Percentiles rank a stretch among this genome's conserved stretches.
These are phyloP conservation scores for Gastrolobium bilobum DNA, from an alignment of 306 rosid genomes.

Conservation along the genomic window DNA sequence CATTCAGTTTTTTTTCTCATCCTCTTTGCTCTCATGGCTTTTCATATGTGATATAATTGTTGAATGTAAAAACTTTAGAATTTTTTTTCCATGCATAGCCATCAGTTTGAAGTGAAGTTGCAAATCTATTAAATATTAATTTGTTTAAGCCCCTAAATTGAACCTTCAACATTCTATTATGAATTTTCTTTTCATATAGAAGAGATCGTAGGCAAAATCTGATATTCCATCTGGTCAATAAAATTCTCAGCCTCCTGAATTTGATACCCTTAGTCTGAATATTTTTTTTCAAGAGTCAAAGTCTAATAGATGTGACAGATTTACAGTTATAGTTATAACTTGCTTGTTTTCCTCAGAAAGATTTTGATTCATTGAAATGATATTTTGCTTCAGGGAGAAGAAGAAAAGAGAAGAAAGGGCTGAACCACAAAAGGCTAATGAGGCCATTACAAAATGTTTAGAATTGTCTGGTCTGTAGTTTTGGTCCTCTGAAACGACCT, in stretches of 20 bases:
- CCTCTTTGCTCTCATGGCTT: neutral
- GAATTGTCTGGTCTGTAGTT: constrained; percentile 57
- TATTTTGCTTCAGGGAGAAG: constrained; percentile 83
- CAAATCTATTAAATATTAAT: constrained; percentile 10
- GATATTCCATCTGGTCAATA: constrained; percentile 12
- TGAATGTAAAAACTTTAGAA: neutral
- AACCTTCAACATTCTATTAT: no score
- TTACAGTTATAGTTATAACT: neutral
- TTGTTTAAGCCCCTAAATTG: neutral
- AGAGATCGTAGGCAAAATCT: no score
- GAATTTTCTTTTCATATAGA: no score
- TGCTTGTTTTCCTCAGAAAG: constrained; percentile 29
- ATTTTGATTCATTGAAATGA: constrained; percentile 22
- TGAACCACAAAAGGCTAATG: constrained; percentile 76
- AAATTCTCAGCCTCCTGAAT: no score
- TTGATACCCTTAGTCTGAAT: neutral
- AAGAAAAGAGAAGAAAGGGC: constrained; percentile 83
- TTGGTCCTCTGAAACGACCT: constrained; percentile 38
- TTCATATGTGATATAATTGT: neutral
- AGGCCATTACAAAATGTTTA: constrained; percentile 75
- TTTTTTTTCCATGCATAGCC: no score
- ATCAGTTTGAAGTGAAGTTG: constrained; percentile 3
- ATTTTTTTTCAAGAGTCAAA: neutral
- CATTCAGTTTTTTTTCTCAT: constrained; percentile 4
- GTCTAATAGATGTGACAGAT: neutral